A percentile compares a stretch with the other conserved stretches of the same genome.
These are phyloP conservation scores for Fusarium goolgardi DNA, from an alignment of 2,329 filamentous ascomycete genomes.

Conservation along the genomic window DNA sequence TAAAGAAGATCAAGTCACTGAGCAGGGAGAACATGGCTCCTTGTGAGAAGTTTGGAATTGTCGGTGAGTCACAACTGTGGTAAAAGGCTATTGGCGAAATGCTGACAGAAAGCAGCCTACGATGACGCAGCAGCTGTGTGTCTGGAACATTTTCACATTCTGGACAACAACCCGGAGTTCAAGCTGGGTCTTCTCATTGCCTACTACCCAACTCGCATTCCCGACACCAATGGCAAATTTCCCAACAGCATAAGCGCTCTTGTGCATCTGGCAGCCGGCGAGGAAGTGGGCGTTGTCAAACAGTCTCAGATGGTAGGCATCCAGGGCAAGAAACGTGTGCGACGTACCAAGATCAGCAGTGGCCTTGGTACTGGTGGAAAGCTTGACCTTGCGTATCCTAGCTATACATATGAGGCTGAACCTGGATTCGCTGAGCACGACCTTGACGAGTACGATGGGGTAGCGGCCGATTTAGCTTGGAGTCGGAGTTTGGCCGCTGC, in stretches of 20 bases:
- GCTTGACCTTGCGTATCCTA: constrained; percentile 53
- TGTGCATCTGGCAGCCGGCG: constrained; percentile 55
- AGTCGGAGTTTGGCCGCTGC: constrained; percentile 71
- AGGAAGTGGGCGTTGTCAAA: constrained; percentile 56
- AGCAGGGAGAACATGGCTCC: constrained; percentile 51
- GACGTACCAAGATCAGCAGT: constrained; percentile 49
- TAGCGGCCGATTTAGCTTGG: constrained; percentile 75
- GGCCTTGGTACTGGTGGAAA: constrained; percentile 55
- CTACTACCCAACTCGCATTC: constrained; percentile 59
- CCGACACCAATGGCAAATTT: constrained; percentile 56
- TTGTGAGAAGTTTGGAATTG: constrained; percentile 58
- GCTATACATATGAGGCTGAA: constrained; percentile 60
- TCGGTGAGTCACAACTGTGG: constrained; percentile 48
- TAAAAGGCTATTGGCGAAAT: rapidly evolving
- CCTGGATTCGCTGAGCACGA: constrained; percentile 79
- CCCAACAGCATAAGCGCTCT: constrained; percentile 55
- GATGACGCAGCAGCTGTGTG: constrained; percentile 58
- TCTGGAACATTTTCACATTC: constrained; percentile 58
- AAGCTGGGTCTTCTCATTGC: constrained; percentile 58
- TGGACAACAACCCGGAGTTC: constrained; percentile 59
- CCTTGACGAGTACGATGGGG: constrained; percentile 73
- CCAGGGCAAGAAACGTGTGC: constrained; percentile 57
- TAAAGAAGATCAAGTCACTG: constrained; percentile 50
- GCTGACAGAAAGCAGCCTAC: constrained; percentile 49
- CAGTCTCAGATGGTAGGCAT: constrained; percentile 59